phyloP scores from a whole-genome alignment of 768 basidiomycete species.

The Exidia glandulosa region DNA sequence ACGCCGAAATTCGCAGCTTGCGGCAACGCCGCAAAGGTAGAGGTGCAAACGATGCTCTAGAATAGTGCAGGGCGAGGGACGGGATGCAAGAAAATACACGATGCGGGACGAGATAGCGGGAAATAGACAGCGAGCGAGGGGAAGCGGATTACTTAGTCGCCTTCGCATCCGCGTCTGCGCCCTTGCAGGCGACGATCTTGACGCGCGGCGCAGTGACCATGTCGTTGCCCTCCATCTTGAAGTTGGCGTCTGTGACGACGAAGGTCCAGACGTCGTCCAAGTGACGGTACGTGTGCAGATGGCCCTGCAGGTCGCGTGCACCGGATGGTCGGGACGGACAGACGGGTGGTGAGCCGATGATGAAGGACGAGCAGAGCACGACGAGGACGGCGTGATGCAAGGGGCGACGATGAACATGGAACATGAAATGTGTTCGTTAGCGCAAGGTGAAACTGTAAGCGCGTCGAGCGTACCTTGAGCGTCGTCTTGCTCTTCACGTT shows the following conservation, averaged over 20 bases:
- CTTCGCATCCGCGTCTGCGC: constrained; percentile 82
- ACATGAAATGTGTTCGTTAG: too few relatives aligned
- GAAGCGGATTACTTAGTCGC: background rate
- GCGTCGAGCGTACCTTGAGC: constrained; percentile 53
- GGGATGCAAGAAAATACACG: too few relatives aligned
- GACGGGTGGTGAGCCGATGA: too few relatives aligned
- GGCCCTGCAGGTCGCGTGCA: constrained; percentile 54
- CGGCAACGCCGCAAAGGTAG: too few relatives aligned
- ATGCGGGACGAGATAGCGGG: too few relatives aligned
- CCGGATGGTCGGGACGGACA: background rate
- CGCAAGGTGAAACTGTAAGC: background rate
- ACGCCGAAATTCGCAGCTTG: too few relatives aligned
- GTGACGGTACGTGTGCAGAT: constrained; percentile 82
- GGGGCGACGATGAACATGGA: background rate
- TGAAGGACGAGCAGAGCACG: background rate
- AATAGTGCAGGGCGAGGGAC: too few relatives aligned
- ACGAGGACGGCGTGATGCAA: background rate
- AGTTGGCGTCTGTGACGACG: constrained; percentile 81
- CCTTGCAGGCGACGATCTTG: constrained; percentile 98
- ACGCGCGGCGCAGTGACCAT: constrained; percentile 64
- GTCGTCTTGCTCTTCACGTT: constrained; percentile 92
- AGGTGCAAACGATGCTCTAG: too few relatives aligned
- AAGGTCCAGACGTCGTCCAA: constrained; percentile 99
- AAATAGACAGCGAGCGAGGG: background rate
- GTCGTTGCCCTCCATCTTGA: constrained; percentile 93